These are phyloP conservation scores for Suhomyces ambrosiae DNA, from an alignment of 1,139 yeast genomes.

Conservation along the genomic window DNA sequence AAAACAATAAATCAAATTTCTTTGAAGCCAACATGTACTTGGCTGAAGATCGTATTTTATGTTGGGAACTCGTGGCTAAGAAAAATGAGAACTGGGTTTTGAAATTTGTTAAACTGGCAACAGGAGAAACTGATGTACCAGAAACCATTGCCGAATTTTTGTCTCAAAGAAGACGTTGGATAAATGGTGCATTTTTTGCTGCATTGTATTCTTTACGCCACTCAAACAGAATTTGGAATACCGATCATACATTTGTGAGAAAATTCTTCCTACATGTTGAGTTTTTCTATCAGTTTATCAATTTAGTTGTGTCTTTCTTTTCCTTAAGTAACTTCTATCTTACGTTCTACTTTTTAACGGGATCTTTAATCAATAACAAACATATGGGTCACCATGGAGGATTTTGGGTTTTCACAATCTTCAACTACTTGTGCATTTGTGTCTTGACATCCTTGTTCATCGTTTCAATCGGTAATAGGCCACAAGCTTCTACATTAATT, in stretches of 20 bases:
- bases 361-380: slow-evolving; percentile 62
- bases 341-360: slow-evolving; percentile 91
- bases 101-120: slow-evolving; percentile 88
- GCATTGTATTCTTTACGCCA: slow-evolving; percentile 86
- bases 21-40: slow-evolving; percentile 96
- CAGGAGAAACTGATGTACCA: slow-evolving; percentile 98
- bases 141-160: slow-evolving; percentile 87
- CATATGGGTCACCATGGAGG: slow-evolving; percentile 69
- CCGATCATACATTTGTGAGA: slow-evolving; percentile 78
- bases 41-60: slow-evolving; percentile 94
- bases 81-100: slow-evolving; percentile 86
- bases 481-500: slow-evolving; percentile 78
- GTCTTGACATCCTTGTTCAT: slow-evolving; percentile 82
- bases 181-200: slow-evolving; percentile 96
- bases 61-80: slow-evolving; percentile 97
- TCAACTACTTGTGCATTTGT: slow-evolving; percentile 82
- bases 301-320: slow-evolving; percentile 81
- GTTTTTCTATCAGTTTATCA: slow-evolving; percentile 77
- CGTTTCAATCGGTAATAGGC: slow-evolving; percentile 93
- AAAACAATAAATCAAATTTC: slow-evolving; percentile 60
- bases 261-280: slow-evolving; percentile 81
- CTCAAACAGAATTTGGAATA: slow-evolving; percentile 77
- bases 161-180: slow-evolving; percentile 96
- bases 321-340: slow-evolving; percentile 87
- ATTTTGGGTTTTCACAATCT: slow-evolving; percentile 75